A percentile compares a stretch with the other conserved stretches of the same genome.
These are phyloP conservation scores for Ophiostoma pallidulum DNA, from an alignment of 2,329 filamentous ascomycete genomes.

Conservation along the genomic window DNA sequence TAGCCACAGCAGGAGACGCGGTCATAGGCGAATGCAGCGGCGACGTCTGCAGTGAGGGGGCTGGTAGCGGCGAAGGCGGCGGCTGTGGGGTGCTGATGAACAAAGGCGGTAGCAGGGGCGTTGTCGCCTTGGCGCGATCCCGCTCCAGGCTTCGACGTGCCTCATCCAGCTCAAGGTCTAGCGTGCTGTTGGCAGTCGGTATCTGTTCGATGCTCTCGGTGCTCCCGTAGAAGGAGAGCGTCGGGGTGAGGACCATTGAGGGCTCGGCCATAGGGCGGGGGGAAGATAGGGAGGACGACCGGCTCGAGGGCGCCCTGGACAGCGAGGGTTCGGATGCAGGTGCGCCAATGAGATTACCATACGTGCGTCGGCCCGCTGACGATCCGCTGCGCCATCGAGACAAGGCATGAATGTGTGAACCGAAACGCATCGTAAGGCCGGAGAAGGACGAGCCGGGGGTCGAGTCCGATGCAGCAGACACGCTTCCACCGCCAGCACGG, in stretches of 20 bases:
- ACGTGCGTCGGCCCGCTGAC: slow-evolving; percentile 35
- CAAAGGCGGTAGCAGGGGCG: slow-evolving; percentile 75
- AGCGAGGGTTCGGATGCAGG: slow-evolving; percentile 72
- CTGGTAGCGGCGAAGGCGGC: slow-evolving; percentile 23
- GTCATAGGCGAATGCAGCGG: slow-evolving; percentile 81
- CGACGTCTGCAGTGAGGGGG: slow-evolving; percentile 53
- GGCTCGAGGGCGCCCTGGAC: slow-evolving; percentile 60
- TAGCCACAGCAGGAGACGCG: slow-evolving; percentile 37
- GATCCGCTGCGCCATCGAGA: slow-evolving; percentile 35
- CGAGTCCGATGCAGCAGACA: slow-evolving; percentile 1
- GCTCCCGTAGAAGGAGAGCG: slow-evolving; percentile 53
- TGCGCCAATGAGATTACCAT: slow-evolving; percentile 31
- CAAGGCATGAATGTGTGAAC: slow-evolving; percentile 48
- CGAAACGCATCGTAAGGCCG: slow-evolving; percentile 55
- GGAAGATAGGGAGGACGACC: slow-evolving; percentile 70
- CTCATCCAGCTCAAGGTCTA: slow-evolving; percentile 37
- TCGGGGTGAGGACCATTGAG: slow-evolving; percentile 39
- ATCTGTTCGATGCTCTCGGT: slow-evolving; percentile 41
- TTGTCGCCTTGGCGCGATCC: slow-evolving; percentile 57
- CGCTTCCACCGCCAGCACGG: slow-evolving; percentile 7
- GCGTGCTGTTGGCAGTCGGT: slow-evolving; percentile 14
- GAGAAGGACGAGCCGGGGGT: slow-evolving; percentile 46
- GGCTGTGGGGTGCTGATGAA: slow-evolving; percentile 46
- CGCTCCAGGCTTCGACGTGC: slow-evolving; percentile 42
- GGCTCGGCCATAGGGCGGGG: slow-evolving; percentile 41